These are phyloP conservation scores for Apiospora aurea DNA, from an alignment of 2,329 filamentous ascomycete genomes.

Conservation along the genomic window DNA sequence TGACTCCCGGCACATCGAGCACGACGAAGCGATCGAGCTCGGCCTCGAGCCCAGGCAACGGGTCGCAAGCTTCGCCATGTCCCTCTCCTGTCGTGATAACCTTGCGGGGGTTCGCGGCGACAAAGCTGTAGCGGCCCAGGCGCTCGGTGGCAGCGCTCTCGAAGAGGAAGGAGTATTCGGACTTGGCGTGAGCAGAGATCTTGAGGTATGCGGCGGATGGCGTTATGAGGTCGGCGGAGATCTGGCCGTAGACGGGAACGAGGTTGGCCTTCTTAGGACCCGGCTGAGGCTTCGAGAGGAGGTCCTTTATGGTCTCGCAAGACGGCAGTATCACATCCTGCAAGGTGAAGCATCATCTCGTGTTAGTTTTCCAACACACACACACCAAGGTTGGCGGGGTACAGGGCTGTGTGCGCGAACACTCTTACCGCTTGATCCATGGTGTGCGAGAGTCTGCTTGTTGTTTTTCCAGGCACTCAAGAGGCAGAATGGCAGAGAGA, in stretches of 20 bases:
- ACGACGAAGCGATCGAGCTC: conserved; percentile 83
- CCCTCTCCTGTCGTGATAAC: conserved; percentile 87
- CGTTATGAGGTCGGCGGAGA: conserved; percentile 91
- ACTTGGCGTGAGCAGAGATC: conserved; percentile 76
- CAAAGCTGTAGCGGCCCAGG: conserved; percentile 93
- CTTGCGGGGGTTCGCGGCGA: conserved; percentile 82
- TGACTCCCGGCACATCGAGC: conserved; percentile 81
- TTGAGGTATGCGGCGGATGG: conserved; percentile 96
- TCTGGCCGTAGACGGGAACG: conserved; percentile 82
- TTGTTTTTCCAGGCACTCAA: not conserved
- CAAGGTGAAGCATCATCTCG: conserved; percentile 24
- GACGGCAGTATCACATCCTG: conserved; percentile 53
- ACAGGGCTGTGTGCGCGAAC: not conserved
- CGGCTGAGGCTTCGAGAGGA: conserved; percentile 48
- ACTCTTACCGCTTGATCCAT: conserved; percentile 28
- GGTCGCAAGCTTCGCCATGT: conserved; percentile 84
- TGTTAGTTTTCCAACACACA: conserved; percentile 2
- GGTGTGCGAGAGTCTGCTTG: not conserved
- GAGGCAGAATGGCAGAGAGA: not conserved
- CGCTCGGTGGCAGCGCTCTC: conserved; percentile 95
- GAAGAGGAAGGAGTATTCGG: conserved; percentile 89
- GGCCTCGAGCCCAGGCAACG: conserved; percentile 80
- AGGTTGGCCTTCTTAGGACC: conserved; percentile 66
- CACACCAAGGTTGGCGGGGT: conserved; percentile 12
- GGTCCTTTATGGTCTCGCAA: conserved; percentile 53